These are phyloP conservation scores for Phytophthora sansomeana DNA, from an alignment of 352 stramenopile species.

Conservation along the genomic window DNA sequence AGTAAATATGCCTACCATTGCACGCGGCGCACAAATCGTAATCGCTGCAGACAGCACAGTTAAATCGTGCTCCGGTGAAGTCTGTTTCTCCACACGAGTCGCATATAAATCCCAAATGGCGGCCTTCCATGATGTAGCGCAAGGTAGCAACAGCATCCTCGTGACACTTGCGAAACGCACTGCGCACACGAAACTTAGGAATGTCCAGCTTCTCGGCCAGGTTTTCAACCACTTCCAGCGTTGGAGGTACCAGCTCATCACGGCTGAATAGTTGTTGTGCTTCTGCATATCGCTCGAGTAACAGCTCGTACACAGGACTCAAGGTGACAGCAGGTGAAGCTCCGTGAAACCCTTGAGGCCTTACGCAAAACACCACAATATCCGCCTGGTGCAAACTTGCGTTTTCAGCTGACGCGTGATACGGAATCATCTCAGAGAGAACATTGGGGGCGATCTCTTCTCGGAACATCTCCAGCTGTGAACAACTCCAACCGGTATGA, in stretches of 20 bases:
- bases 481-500: slow-evolving; percentile 46
- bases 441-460: slow-evolving; percentile 80
- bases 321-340: neutral
- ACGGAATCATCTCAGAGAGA: slow-evolving; percentile 56
- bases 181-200: slow-evolving; percentile 81
- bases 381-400: slow-evolving; percentile 57
- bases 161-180: slow-evolving; percentile 81
- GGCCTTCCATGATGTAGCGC: slow-evolving; percentile 84
- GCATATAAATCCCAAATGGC: slow-evolving; percentile 85
- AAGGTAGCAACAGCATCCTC: slow-evolving; percentile 72
- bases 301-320: slow-evolving; percentile 27
- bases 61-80: slow-evolving; percentile 77
- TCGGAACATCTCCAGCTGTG: slow-evolving; percentile 69
- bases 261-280: slow-evolving; percentile 45
- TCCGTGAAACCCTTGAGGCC: slow-evolving; percentile 20
- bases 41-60: slow-evolving; percentile 79
- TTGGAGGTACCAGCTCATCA: slow-evolving; percentile 34
- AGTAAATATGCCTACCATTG: slow-evolving; percentile 47
- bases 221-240: slow-evolving; percentile 68
- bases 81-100: slow-evolving; percentile 85
- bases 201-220: slow-evolving; percentile 78
- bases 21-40: slow-evolving; percentile 77
- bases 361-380: slow-evolving; percentile 68
- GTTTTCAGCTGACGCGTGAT: slow-evolving; percentile 25
- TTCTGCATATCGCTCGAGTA: slow-evolving; percentile 49